Conservation (phyloP, 805 yeast genomes). For the Yarrowia phangngaensis region DNA sequence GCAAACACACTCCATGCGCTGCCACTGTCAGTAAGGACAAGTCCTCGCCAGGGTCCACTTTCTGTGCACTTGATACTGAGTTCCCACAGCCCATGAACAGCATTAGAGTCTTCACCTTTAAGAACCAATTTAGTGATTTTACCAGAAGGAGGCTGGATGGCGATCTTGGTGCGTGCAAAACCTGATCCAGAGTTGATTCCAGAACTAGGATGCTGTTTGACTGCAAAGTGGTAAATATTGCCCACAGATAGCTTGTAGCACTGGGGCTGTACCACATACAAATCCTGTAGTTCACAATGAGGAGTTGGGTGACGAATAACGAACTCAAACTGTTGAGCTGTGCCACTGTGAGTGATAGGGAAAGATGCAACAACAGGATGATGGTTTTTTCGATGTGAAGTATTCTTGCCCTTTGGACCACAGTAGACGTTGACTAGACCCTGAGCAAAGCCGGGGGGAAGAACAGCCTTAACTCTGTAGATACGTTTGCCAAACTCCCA, state of each 20-base stretch:
- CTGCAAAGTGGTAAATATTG: constrained; percentile 60
- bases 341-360: constrained; percentile 71
- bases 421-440: constrained; percentile 77
- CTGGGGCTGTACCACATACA: constrained; percentile 85
- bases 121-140: constrained; percentile 58
- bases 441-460: constrained; percentile 64
- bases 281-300: constrained; percentile 62
- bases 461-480: constrained; percentile 72
- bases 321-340: constrained; percentile 58
- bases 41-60: constrained; percentile 76
- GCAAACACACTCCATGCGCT: constrained; percentile 84
- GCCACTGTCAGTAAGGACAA: constrained; percentile 73
- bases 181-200: constrained; percentile 44
- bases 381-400: constrained; percentile 32
- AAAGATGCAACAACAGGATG: constrained; percentile 71
- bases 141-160: constrained; percentile 82
- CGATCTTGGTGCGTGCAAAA: constrained; percentile 52
- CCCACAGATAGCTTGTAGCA: constrained; percentile 54
- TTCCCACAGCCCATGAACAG: constrained; percentile 48
- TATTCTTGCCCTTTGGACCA: constrained; percentile 51
- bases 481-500: constrained; percentile 63
- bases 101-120: constrained; percentile 43
- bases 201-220: constrained; percentile 59
- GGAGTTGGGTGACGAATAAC: constrained; percentile 71
- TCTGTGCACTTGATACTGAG: constrained; percentile 61